Evolutionary conservation across 352 stramenopile species (phyloP).

Genomic region (Phytophthora hybrid): DNA sequence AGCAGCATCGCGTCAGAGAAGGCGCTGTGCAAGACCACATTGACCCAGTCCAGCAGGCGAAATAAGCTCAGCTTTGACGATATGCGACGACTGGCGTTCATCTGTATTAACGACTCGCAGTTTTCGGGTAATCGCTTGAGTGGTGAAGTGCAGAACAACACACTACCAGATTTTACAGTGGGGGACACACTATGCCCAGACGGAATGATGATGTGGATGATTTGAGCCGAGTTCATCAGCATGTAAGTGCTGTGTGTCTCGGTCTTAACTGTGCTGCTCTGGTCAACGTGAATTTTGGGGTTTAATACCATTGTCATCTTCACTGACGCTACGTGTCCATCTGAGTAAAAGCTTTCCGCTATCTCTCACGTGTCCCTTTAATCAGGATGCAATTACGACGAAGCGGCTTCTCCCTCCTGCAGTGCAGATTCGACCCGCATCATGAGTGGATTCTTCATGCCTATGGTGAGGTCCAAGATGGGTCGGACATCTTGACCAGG

Average conservation of each 20-base stretch:
- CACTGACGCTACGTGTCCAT: background rate
- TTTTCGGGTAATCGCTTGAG: constrained; percentile 61
- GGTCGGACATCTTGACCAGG: background rate
- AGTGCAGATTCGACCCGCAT: background rate
- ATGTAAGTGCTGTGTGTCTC: background rate
- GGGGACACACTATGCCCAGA: constrained; percentile 75
- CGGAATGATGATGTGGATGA: constrained; percentile 92
- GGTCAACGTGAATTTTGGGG: background rate
- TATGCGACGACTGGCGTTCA: constrained; percentile 80
- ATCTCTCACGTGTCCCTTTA: background rate
- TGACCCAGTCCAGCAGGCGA: constrained; percentile 69
- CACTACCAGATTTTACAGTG: constrained; percentile 77
- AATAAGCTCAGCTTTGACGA: constrained; percentile 83
- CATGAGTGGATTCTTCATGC: background rate
- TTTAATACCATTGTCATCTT: background rate
- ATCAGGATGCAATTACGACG: background rate
- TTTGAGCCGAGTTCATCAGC: constrained; percentile 39
- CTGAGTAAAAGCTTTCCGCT: background rate
- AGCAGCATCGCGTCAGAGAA: constrained; percentile 81
- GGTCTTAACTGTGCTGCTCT: background rate
- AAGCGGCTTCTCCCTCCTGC: background rate
- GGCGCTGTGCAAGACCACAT: constrained; percentile 68
- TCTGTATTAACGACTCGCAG: constrained; percentile 85
- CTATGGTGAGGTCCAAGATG: background rate
- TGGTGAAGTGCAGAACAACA: constrained; percentile 60